phyloP scores from a whole-genome alignment of 2,329 filamentous ascomycete species.

The Pseudocercospora eumusae region DNA sequence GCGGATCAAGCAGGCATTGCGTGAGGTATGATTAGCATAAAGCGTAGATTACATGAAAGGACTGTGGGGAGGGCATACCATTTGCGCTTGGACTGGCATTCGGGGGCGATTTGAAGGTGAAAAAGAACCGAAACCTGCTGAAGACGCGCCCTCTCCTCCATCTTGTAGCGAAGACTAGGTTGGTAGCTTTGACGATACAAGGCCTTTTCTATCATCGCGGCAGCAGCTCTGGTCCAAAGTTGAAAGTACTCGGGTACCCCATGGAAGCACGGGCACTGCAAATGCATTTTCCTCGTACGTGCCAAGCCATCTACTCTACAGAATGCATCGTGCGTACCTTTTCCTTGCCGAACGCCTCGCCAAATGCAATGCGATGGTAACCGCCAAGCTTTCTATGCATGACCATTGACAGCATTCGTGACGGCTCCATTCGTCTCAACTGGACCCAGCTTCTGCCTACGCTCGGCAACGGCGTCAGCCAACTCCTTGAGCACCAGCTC shows the following conservation, averaged over 20 bases:
- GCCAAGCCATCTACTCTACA: neutral
- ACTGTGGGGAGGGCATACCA: neutral
- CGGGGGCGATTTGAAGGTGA: neutral
- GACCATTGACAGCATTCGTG: slow-evolving; percentile 29
- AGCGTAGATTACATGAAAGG: neutral
- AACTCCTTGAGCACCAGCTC: slow-evolving; percentile 74
- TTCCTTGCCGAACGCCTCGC: slow-evolving; percentile 4
- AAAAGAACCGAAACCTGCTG: neutral
- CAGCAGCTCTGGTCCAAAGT: too few species aligned
- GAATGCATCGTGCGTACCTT: neutral
- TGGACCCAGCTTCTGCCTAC: slow-evolving; percentile 56
- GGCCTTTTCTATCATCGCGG: too few species aligned
- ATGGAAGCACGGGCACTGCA: too few species aligned
- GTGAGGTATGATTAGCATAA: neutral
- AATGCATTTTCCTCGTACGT: neutral
- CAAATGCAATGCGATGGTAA: slow-evolving; percentile 3
- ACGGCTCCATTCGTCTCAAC: slow-evolving; percentile 31
- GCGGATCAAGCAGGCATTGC: too few species aligned
- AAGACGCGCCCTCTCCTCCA: too few species aligned
- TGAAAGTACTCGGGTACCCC: too few species aligned
- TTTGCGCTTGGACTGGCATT: neutral
- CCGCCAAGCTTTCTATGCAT: slow-evolving; percentile 17
- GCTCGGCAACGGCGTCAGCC: slow-evolving; percentile 75
- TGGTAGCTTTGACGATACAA: too few species aligned
- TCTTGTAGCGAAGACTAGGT: too few species aligned